Base-by-base conservation (phyloP, 306 rosid species). In the Calophaca sinica region DNA sequence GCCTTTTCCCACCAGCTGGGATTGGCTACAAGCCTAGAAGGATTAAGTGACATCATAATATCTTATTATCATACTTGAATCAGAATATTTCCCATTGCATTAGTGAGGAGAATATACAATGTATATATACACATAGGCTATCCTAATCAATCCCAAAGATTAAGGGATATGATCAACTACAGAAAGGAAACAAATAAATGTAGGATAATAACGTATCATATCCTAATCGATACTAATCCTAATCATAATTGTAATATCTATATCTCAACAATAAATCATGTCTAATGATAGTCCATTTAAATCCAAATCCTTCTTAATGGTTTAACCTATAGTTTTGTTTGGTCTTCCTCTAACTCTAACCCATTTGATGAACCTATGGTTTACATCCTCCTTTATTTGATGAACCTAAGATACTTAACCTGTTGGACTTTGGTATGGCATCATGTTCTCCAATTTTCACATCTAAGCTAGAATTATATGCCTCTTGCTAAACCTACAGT, bases 251-350 rank as follows among this genome's bases (percentile, higher is more conserved):
- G n/a, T 20, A 20, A 20, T 20, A 20, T 20, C 26, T 0, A 20
- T 20, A 20, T 20, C 26, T 20, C 26, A 8, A 5, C 9, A n/a
- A 48, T 1, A 29, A n/a, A n/a, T 44, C 35, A 42, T 42, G 38
- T 42, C 52, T 42, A 63, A 63, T 15, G 51, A 64, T 42, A 9
- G 15, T 42, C 20, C 15, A 5, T 20, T 42, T 42, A 67, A 48
- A n/a, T 31, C 12, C 57, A 66, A 66, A 45, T 45, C 54, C 54
- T 44, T 26, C 72, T 66, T 45, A 66, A 45, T 45, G 72, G 33
- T 28, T 45, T 45, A 26, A 11, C 72, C 9, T 66, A 45, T 28
- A 11, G 41, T 11, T 65, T 66, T 66, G 20, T 7, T 45, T 28
- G 41, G 20, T 10, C 72, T 6, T 66, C 36, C 52, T 5, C 72